A percentile compares a stretch with the other conserved stretches of the same genome.
These are phyloP conservation scores for Elaeis oleifera DNA, from an alignment of 202 grass and related monocot genomes.

Conservation along the genomic window DNA sequence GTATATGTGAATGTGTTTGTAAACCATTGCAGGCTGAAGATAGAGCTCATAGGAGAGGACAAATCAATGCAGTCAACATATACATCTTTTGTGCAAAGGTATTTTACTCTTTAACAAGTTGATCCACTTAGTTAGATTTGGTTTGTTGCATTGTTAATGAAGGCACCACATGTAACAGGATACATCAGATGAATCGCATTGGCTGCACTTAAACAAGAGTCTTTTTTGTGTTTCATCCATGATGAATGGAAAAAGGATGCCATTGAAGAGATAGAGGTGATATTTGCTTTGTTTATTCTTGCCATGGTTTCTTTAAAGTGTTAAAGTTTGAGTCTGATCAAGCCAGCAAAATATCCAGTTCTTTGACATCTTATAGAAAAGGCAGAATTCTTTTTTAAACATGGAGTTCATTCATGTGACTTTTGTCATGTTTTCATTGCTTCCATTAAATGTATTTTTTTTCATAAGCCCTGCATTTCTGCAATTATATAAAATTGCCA, in stretches of 20 bases:
- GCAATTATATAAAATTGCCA: constrained; percentile 7
- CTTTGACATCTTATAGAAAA: too few relatives aligned
- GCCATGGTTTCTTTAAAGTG: neutral
- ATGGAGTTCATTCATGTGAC: neutral
- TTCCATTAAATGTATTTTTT: too few relatives aligned
- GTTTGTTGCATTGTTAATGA: neutral
- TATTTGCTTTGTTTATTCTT: constrained; percentile 4
- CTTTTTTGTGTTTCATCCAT: constrained; percentile 74
- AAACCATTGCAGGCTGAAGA: constrained; percentile 64
- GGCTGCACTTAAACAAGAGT: constrained; percentile 70
- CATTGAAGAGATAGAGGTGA: constrained; percentile 83
- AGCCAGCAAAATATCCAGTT: too few relatives aligned
- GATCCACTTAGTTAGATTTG: neutral
- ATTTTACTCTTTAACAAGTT: constrained; percentile 20
- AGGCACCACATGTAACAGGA: constrained; percentile 29
- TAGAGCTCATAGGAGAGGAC: constrained; percentile 88
- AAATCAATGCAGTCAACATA: constrained; percentile 89
- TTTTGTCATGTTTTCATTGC: neutral
- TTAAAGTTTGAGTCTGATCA: constrained; percentile 4
- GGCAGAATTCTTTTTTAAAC: too few relatives aligned
- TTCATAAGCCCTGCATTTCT: too few relatives aligned
- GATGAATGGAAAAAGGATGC: constrained; percentile 95
- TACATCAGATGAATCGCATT: constrained; percentile 73
- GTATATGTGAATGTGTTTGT: too few relatives aligned
- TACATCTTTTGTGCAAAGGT: constrained; percentile 98